phyloP scores from a whole-genome alignment of 768 basidiomycete species.

The Termitomyces sp. region DNA sequence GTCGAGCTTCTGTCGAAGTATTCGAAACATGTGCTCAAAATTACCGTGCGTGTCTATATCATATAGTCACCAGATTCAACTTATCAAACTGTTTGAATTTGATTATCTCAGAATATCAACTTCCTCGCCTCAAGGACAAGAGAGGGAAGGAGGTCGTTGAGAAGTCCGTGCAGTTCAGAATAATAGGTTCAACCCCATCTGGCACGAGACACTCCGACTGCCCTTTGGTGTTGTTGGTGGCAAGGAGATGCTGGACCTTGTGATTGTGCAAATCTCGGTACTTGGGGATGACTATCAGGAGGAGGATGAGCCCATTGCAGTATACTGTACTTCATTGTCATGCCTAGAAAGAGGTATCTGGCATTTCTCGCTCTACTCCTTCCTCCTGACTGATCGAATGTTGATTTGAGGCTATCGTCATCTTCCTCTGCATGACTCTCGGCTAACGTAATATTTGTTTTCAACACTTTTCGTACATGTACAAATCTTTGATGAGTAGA shows the following conservation, averaged over 20 bases:
- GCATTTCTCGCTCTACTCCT: neutral
- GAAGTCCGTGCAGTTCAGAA: slow-evolving; percentile 60
- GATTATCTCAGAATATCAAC: slow-evolving; percentile 85
- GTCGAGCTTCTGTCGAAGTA: slow-evolving; percentile 53
- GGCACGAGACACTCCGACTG: slow-evolving; percentile 68
- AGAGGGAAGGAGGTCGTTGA: slow-evolving; percentile 57
- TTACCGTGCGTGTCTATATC: slow-evolving; percentile 42
- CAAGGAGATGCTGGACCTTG: slow-evolving; percentile 78
- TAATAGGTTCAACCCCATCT: slow-evolving; percentile 92
- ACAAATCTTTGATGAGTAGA: slow-evolving; percentile 34
- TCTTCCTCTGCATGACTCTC: slow-evolving; percentile 83
- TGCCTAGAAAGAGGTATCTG: slow-evolving; percentile 66
- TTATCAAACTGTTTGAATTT: neutral
- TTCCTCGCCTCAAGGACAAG: slow-evolving; percentile 70
- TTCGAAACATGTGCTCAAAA: slow-evolving; percentile 58
- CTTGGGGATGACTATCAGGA: slow-evolving; percentile 55
- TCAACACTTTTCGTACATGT: slow-evolving; percentile 86
- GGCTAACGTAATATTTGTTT: slow-evolving; percentile 86
- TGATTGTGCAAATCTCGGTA: slow-evolving; percentile 81
- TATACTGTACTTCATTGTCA: slow-evolving; percentile 71
- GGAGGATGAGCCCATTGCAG: slow-evolving; percentile 64
- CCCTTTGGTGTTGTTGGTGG: slow-evolving; percentile 73
- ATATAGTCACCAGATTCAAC: no score
- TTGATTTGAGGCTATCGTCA: slow-evolving; percentile 75
- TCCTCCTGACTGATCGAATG: neutral